Evolutionary conservation across 2,329 filamentous ascomycete genomes (phyloP).

Genomic region (Raffaelea arxii): DNA sequence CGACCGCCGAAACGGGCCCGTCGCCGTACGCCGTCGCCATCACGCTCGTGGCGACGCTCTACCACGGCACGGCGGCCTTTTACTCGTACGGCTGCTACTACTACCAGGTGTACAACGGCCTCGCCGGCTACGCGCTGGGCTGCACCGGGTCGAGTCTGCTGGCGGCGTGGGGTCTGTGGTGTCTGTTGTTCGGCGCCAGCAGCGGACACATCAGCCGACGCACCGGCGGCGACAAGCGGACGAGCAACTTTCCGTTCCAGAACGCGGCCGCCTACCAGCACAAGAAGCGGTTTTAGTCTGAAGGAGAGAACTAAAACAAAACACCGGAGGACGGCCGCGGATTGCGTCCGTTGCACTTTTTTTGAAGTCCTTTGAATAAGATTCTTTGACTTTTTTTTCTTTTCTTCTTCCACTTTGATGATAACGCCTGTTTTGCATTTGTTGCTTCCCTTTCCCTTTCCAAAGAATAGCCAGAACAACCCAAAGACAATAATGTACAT

Average conservation of each 20-base stretch:
- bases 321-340: too few relatives aligned
- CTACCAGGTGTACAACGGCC: conserved; percentile 44
- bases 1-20: conserved; percentile 34
- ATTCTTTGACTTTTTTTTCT: too few relatives aligned
- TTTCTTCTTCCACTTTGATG: too few relatives aligned
- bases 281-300: conserved; percentile 10
- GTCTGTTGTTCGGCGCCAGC: conserved; percentile 30
- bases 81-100: conserved; percentile 61
- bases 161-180: conserved; percentile 56
- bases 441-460: too few relatives aligned
- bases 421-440: too few relatives aligned
- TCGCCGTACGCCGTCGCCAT: conserved; percentile 58
- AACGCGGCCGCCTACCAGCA: conserved; percentile 24
- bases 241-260: conserved; percentile 28
- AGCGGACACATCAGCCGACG: conserved; percentile 24
- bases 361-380: too few relatives aligned
- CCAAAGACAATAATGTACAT: too few relatives aligned
- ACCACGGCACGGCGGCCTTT: conserved; percentile 53
- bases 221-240: conserved; percentile 31
- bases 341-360: too few relatives aligned
- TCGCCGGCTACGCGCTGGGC: conserved; percentile 49
- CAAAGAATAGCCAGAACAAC: too few relatives aligned
- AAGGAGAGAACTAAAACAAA: too few relatives aligned
- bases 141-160: conserved; percentile 45
- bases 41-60: conserved; percentile 54